Evolutionary conservation across 2,329 filamentous ascomycete species (phyloP).

Genomic region (Cladobotryum mycophilum): DNA sequence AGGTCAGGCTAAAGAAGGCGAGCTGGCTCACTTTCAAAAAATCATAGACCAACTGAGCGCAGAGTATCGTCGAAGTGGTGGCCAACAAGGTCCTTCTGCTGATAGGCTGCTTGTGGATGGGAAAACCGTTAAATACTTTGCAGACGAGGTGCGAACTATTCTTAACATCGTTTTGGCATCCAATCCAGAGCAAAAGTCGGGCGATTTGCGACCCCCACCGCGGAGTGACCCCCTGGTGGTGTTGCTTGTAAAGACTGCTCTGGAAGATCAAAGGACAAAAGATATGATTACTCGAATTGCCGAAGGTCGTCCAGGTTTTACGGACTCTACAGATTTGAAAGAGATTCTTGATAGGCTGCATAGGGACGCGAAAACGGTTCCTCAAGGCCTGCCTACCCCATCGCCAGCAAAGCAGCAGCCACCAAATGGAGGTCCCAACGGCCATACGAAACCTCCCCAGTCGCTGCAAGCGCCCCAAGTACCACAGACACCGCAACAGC

Average conservation of each 20-base stretch:
- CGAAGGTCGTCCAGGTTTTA: conserved; percentile 42
- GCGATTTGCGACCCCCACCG: conserved; percentile 45
- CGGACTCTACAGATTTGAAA: conserved; percentile 50
- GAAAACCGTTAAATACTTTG: conserved; percentile 53
- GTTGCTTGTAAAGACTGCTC: conserved; percentile 48
- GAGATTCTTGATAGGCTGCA: conserved; percentile 43
- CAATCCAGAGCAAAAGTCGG: conserved; percentile 50
- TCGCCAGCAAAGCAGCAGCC: conserved; percentile 21
- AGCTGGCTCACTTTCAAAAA: conserved; percentile 69
- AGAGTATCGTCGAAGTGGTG: conserved; percentile 48
- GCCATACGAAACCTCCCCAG: conserved; percentile 19
- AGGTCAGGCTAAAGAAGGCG: conserved; percentile 63
- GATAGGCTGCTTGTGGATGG: conserved; percentile 50
- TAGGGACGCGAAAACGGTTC: conserved; percentile 34
- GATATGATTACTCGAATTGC: conserved; percentile 50
- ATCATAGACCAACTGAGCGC: conserved; percentile 74
- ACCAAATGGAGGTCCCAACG: conserved; percentile 28
- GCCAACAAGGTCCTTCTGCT: conserved; percentile 46
- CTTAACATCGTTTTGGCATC: conserved; percentile 53
- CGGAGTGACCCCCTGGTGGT: conserved; percentile 52
- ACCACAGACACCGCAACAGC: conserved; percentile 14
- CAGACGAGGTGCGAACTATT: conserved; percentile 51
- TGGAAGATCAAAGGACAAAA: conserved; percentile 45
- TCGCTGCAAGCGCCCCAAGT: conserved; percentile 8
- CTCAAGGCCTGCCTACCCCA: conserved; percentile 22